phyloP scores from a whole-genome alignment of 108 stramenopile species.

The Heterococcus sp. region DNA sequence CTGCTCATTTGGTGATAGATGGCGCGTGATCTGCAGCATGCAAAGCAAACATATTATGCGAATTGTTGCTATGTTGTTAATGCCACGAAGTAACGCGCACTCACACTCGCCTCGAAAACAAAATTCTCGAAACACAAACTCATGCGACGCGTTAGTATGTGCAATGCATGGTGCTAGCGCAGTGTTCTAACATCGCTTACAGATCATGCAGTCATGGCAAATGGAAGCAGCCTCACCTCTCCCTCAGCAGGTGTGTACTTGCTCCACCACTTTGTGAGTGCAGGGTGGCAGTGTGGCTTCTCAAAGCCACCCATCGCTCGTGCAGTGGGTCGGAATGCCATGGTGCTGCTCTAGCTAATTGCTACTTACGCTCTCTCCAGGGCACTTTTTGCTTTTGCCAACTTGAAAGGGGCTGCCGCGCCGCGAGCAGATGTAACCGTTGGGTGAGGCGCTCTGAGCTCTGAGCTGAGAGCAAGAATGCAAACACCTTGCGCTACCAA shows the following conservation, averaged over 20 bases:
- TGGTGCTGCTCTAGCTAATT: not conserved
- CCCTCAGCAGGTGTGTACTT: not conserved
- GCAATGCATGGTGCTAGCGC: too few species aligned
- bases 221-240: not conserved
- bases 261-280: not conserved
- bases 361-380: not conserved
- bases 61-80: not conserved
- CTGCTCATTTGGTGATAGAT: not conserved
- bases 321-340: not conserved
- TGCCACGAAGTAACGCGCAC: not conserved
- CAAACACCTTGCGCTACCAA: too few species aligned
- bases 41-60: not conserved
- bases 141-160: not conserved
- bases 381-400: not conserved
- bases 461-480: not conserved
- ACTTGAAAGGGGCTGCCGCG: too few species aligned
- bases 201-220: not conserved
- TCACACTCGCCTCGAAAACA: not conserved
- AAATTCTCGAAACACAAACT: not conserved
- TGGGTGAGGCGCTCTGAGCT: not conserved
- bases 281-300: not conserved
- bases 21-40: not conserved
- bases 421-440: too few species aligned
- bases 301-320: not conserved
- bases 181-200: not conserved